phyloP scores from a whole-genome alignment of 306 rosid genomes.

The Lagenaria siceraria region DNA sequence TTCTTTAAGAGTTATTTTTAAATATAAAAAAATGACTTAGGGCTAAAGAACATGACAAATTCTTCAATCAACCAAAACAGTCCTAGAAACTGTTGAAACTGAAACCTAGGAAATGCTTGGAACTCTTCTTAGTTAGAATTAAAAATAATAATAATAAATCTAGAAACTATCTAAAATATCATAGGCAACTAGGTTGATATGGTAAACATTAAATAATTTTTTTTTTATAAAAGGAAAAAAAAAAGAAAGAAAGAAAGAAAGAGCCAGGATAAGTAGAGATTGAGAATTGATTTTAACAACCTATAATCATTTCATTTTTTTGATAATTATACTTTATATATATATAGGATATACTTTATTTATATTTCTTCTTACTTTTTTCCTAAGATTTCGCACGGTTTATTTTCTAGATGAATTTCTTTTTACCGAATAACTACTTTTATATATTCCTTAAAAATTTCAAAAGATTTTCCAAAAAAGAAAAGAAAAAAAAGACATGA shows the following conservation, averaged over 20 bases:
- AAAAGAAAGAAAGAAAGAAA: background rate
- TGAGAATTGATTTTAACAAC: background rate
- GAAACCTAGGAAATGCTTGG: background rate
- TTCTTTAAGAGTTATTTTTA: too few relatives aligned
- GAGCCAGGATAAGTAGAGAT: background rate
- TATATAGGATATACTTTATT: too few relatives aligned
- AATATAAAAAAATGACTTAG: too few relatives aligned
- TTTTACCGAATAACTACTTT: background rate
- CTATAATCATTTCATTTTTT: background rate
- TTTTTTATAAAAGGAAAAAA: background rate
- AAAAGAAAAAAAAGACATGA: background rate
- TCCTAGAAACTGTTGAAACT: slow-evolving; percentile 1
- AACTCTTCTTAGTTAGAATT: background rate
- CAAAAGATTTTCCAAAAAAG: background rate
- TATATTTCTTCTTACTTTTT: background rate
- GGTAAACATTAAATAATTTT: background rate
- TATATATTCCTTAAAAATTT: background rate
- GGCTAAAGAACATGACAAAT: background rate
- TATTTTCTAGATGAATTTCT: background rate
- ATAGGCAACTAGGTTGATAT: background rate
- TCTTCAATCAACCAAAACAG: background rate
- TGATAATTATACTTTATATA: too few relatives aligned
- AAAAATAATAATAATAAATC: background rate
- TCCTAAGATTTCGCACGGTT: background rate
- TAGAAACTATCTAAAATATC: background rate